These are phyloP conservation scores for Hsuehochloa calcarea DNA, from an alignment of 176 grass and related monocot genomes.

Conservation along the genomic window DNA sequence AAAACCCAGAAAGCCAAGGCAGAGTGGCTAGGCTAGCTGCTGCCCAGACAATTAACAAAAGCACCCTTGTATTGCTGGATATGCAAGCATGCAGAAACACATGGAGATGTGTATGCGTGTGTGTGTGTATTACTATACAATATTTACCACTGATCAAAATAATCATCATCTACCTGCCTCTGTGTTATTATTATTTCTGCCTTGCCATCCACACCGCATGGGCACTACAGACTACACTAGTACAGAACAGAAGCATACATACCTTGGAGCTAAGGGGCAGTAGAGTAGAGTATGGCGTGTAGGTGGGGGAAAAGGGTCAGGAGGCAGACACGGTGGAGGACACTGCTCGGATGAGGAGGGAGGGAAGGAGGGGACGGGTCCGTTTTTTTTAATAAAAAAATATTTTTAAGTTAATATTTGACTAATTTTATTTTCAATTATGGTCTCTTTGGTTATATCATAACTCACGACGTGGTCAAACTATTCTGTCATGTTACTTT, in stretches of 20 bases:
- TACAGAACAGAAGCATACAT: not conserved
- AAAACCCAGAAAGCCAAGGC: not conserved
- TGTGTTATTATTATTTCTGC: not conserved
- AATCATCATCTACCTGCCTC: not conserved
- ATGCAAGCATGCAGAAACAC: slow-evolving; percentile 20
- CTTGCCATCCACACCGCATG: not conserved
- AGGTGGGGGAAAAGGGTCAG: not conserved
- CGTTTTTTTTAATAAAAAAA: too few species aligned
- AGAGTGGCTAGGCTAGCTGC: not conserved
- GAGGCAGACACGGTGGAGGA: not conserved
- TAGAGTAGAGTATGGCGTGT: not conserved
- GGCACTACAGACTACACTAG: not conserved
- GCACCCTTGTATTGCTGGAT: slow-evolving; percentile 9
- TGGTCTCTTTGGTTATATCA: too few species aligned
- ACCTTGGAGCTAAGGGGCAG: not conserved
- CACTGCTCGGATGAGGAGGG: not conserved
- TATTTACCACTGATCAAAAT: not conserved
- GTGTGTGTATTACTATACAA: not conserved
- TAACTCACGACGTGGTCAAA: too few species aligned
- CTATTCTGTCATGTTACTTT: too few species aligned
- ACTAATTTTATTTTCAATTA: too few species aligned
- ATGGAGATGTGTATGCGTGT: slow-evolving; percentile 20
- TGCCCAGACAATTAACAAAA: not conserved
- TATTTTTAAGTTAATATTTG: too few species aligned
- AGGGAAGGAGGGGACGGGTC: not conserved